Percentiles rank a stretch among this genome's conserved stretches.
phyloP scores from a whole-genome alignment of 2,329 filamentous ascomycete species.

The Scedosporium minutisporum region DNA sequence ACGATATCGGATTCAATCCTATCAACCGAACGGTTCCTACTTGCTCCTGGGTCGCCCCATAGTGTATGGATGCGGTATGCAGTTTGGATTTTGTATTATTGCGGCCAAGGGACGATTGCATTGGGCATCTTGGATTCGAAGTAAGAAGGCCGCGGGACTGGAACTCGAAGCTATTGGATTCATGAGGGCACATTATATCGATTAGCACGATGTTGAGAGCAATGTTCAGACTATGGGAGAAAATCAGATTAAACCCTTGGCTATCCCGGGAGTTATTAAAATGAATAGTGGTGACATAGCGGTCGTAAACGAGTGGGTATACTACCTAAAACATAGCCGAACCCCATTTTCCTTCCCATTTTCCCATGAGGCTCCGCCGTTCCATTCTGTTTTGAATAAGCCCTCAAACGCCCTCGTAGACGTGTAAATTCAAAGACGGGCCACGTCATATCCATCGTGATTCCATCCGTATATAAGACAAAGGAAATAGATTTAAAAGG shows the following conservation, averaged over 20 bases:
- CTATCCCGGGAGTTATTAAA: neutral
- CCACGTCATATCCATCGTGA: no score
- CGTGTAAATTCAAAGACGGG: no score
- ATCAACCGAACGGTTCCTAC: constrained; percentile 22
- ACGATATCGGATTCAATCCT: constrained; percentile 23
- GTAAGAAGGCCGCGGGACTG: neutral
- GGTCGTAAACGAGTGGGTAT: neutral
- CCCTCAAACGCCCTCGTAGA: neutral
- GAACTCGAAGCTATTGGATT: no score
- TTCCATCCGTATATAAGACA: neutral
- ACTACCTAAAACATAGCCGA: neutral
- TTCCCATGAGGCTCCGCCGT: neutral
- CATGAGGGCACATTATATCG: no score
- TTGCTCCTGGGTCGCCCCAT: constrained; percentile 14
- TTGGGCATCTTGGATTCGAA: constrained; percentile 8
- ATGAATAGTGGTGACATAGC: neutral
- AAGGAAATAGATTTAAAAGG: neutral
- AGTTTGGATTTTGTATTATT: constrained; percentile 26
- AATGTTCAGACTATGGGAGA: no score
- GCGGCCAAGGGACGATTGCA: constrained; percentile 23
- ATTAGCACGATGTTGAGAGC: no score
- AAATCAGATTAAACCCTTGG: no score
- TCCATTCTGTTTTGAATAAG: neutral
- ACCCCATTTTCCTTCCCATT: neutral
- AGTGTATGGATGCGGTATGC: constrained; percentile 21